Evolutionary conservation across 1,284 basidiomycete species (phyloP), one percentile per base, ranked within the genome.

Genomic region (Cryptococcus jaspeensis): DNA sequence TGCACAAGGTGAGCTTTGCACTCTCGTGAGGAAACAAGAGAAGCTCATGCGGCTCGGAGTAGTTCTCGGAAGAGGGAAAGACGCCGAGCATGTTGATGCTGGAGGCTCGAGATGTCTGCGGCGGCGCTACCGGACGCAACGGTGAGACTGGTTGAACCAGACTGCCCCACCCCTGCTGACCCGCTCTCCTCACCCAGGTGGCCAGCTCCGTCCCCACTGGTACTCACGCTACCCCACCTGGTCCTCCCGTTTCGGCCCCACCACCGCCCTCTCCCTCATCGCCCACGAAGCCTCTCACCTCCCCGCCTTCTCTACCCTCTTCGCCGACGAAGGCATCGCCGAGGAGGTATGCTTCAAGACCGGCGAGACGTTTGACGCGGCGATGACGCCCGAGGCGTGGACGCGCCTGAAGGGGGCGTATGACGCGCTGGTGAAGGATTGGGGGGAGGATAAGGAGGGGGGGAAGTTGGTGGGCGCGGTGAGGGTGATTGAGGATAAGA

Each of bases 191-290:
- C 28, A 28, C 23, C 16, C 39, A 66, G 65, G 65, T 20, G 65
- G 65, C 15, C 65, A 65, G 38, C 60, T 67, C 13, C 39, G 61
- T 45, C 65, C 65, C 3, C 59, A 65, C 54, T 59, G 41, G 32
- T 67, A 61, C 51, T 60, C 58, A 16, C 60, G 56, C 16, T 67
- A 66, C 40, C 40, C 58, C 11, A 43, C 41, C 11, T 67, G 66
- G 64, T 57, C 62, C 16, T 39, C 32, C 8, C 44, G 53, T 9
- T 64, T 55, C 32, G 59, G 63, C 15, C 40, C 56, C 12, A 53
- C 57, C 18, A 52, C 42, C 35, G 64, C 63, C 12, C 43, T 60
- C 18, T 52, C 55, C 13, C 22, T 67, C 18, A 64, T 65, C 40
- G 18, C 54, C 22, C 61, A 62, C 46, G 66, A 67, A 52, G 47